Evolutionary conservation across 106 monocot species (phyloP).

Genomic region (Dendrobium officinale): DNA sequence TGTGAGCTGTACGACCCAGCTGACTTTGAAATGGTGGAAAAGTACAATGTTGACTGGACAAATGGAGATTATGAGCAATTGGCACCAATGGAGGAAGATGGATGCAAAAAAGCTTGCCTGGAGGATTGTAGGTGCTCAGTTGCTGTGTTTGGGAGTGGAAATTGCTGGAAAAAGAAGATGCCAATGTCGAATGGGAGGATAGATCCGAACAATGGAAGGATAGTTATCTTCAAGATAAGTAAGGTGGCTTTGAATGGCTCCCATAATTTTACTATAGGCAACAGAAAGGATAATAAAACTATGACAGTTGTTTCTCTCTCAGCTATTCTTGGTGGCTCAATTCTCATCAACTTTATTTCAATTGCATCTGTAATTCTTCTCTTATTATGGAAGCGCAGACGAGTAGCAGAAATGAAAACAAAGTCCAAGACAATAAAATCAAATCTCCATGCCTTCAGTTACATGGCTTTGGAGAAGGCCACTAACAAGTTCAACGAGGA

Average conservation of each 20-base stretch:
- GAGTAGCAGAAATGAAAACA: too few relatives aligned
- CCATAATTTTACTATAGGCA: not conserved
- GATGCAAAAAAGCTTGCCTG: conserved; percentile 13
- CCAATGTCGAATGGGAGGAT: conserved; percentile 16
- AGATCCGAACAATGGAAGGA: not conserved
- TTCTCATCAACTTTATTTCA: not conserved
- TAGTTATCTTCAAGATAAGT: conserved; percentile 10
- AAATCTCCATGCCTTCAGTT: conserved; percentile 13
- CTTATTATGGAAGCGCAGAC: too few relatives aligned
- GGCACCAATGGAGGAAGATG: not conserved
- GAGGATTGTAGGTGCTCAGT: conserved; percentile 21
- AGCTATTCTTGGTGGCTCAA: conserved; percentile 3
- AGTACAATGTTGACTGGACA: conserved; percentile 11
- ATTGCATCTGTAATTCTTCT: not conserved
- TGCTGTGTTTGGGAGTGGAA: not conserved
- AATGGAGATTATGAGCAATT: conserved; percentile 24
- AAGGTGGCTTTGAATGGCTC: not conserved
- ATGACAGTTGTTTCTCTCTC: not conserved
- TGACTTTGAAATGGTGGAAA: not conserved
- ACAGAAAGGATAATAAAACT: not conserved
- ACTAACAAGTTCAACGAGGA: conserved; percentile 27
- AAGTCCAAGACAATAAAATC: not conserved
- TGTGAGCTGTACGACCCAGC: conserved; percentile 8
- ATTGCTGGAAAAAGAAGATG: conserved; percentile 41
- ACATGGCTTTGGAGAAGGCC: conserved; percentile 20